Base-by-base conservation (phyloP, 805 yeast species). In the Metschnikowia santaceciliae region DNA sequence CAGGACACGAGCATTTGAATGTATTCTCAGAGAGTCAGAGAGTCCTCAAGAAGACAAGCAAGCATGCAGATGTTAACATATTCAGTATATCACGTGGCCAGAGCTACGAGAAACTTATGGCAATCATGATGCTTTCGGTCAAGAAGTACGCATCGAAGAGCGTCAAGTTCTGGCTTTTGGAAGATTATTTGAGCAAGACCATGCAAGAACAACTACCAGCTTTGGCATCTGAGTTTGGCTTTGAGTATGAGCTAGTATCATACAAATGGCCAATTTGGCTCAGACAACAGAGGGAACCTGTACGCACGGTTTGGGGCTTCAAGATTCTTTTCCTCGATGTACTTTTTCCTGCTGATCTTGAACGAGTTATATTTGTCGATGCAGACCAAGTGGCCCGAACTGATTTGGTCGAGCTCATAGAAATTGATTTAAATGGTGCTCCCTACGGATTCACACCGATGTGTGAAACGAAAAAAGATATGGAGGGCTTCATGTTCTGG, bases 261-360 rank as follows among this genome's bases (percentile, higher is more conserved):
- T 92, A 88, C 66, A 85, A 86, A 55, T 92, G 99, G 99, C 99
- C 99, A 13, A 66, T 74, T 8, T 92, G 97, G 96, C 72, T 92
- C 19, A 77, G 91, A 46, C 77, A 77, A 2, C 98, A 92, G 68
- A 67, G 84, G 35, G 92, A 86, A 56, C 81, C 81, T 60, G 90
- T 85, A 61, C 76, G 97, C 54, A 82, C 84, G 2, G 81, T 90
- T 47, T 88, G 96, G 90, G 96, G 94, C 3, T 88, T 86, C 63
- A 92, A 92, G 65, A 84, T 91, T 34, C 69, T 92, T 46, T 90
- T 92, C 60, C 69, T 90, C 55, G 99, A 92, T 69, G 91, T 87
- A 0, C 63, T 94, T 44, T 90, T 92, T 64, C 98, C 98, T 1
- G 84, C 79, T 55, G 80, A 80, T 48, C 73, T 92, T 20, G 80